These are phyloP conservation scores for Pulicaria dysenterica DNA, from an alignment of 129 eudicot genomes.

Conservation along the genomic window DNA sequence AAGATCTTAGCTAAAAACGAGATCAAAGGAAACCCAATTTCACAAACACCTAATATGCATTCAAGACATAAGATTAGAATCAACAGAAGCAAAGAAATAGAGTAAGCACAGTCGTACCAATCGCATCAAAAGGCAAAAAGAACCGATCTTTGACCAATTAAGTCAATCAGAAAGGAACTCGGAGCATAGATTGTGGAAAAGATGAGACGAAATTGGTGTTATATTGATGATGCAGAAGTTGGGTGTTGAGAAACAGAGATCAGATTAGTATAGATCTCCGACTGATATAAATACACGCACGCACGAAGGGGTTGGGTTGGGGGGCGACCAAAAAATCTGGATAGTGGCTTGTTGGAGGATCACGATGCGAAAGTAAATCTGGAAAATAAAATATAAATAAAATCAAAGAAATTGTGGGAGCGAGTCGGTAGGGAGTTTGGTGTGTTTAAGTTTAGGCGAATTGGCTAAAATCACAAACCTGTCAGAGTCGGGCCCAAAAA, in stretches of 20 bases:
- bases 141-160: conserved; percentile 15
- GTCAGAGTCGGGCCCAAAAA: conserved; percentile 27
- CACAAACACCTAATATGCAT: conserved; percentile 17
- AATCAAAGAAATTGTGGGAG: background rate
- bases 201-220: background rate
- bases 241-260: conserved; percentile 14
- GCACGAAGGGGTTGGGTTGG: conserved; percentile 15
- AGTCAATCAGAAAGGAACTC: conserved; percentile 6
- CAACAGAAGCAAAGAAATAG: background rate
- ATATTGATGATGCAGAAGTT: background rate
- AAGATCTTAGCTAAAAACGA: background rate
- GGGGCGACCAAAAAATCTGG: conserved; percentile 33
- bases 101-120: conserved; percentile 35
- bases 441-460: background rate
- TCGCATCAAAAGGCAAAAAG: conserved; percentile 40
- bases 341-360: conserved; percentile 28
- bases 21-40: conserved; percentile 4
- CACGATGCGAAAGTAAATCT: conserved; percentile 27
- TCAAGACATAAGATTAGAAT: background rate
- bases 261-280: conserved; percentile 28
- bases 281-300: background rate
- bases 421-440: conserved; percentile 19
- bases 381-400: background rate
- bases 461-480: conserved; percentile 16
- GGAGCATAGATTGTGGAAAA: conserved; percentile 1